Evolutionary conservation across 192 early-diverging fungal species (phyloP).

Genomic region (Coemansia erecta): DNA sequence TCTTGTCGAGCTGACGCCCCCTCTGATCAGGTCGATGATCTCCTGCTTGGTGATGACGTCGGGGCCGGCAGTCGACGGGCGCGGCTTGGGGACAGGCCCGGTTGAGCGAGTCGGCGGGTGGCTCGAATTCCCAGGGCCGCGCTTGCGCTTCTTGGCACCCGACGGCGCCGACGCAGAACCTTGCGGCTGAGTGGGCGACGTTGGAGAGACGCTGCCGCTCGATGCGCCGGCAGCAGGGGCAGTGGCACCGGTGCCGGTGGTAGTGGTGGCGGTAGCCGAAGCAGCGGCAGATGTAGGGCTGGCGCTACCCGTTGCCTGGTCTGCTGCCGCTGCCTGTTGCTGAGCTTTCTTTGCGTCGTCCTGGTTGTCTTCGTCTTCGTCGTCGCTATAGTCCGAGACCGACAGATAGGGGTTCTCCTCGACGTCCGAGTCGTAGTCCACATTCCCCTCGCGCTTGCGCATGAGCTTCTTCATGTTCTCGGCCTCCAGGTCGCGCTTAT

Average conservation of each 20-base stretch:
- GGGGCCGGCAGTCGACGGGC: conserved; percentile 6
- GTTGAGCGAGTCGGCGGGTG: too few species aligned
- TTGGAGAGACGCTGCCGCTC: not conserved
- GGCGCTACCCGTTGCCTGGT: not conserved
- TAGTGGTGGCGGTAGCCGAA: not conserved
- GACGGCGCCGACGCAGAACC: conserved; percentile 8
- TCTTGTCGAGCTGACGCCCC: conserved; percentile 59
- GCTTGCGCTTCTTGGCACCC: conserved; percentile 52
- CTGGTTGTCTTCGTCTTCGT: conserved; percentile 39
- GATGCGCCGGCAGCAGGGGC: not conserved
- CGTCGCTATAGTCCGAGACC: conserved; percentile 29
- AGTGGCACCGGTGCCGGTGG: not conserved
- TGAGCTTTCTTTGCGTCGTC: conserved; percentile 11
- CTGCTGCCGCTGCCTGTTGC: conserved; percentile 9
- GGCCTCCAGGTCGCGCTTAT: conserved; percentile 34
- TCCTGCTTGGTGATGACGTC: conserved; percentile 67
- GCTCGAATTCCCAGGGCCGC: conserved; percentile 2
- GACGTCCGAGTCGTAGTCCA: conserved; percentile 61
- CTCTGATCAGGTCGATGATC: conserved; percentile 60
- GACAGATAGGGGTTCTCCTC: conserved; percentile 49
- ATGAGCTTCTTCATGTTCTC: conserved; percentile 62
- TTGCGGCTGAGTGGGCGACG: not conserved
- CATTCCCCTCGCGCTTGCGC: conserved; percentile 62
- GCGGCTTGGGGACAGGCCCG: too few species aligned
- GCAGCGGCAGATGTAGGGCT: not conserved